Base-by-base conservation (phyloP, 2,329 filamentous ascomycete genomes). In the Penicillium psychrosexuale region DNA sequence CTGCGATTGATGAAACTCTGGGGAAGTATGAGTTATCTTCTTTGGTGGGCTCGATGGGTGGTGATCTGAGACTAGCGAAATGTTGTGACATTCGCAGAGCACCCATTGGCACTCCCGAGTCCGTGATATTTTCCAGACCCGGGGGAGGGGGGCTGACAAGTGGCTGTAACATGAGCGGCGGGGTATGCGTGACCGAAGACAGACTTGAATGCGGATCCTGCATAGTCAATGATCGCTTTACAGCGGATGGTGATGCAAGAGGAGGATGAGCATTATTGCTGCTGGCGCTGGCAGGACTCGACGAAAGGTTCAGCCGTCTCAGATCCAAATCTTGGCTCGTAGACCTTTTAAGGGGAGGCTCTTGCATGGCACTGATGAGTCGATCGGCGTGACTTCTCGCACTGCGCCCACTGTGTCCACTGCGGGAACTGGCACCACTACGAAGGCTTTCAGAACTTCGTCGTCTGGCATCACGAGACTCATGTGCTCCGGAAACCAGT, bases 291-390 rank as follows among this genome's bases (percentile, higher is more conserved):
- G 47, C 36, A 1, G 62, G 59, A 22, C 62, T 59, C 8, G 51
- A 55, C 5, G 57, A 47, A 2, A 42, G 28, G 3, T 24, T 59
- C 3, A 31, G 24, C 12, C 36, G 51, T 22, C 38, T 54, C 15
- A 30, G 5, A 31, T 64, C 55, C 11, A 51, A 47, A 19, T 48
- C 51, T 13, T 65, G 58, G 15, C 62, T 62, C 7, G 40, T 46
- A 8, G 57, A 49, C 37, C 56, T 55, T 19, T 51, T 43, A 6
- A 30, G 27, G 8, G 40, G 24, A 5, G 71, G 69, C 52, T 76
- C 70, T 58, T 75, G 72, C 28, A 76, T 75, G 7, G 73, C 74
- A 44, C 72, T 73, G 43, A 76, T 76, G 7, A 76, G 66, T 30
- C 73, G 63, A 59, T 76, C 74, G 7, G 73, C 73, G 24, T 75